phyloP scores from a whole-genome alignment of 225 moss, liverwort and hornwort species.

The Physcomitrellopsis africana region DNA sequence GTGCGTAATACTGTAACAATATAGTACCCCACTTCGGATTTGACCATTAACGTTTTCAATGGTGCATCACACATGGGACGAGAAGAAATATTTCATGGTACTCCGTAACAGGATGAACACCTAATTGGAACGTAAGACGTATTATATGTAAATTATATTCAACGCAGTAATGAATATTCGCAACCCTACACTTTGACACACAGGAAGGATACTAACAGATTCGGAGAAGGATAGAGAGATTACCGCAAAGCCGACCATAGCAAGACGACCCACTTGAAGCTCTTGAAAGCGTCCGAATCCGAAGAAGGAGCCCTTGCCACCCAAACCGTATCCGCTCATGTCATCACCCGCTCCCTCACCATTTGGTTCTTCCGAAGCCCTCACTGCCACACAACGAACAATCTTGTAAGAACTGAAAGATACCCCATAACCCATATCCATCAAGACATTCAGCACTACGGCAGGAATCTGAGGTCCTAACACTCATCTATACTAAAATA shows the following conservation, averaged over 20 bases:
- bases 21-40: neutral
- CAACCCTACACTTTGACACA: neutral
- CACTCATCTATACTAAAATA: no score
- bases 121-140: neutral
- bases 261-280: constrained; percentile 73
- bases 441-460: neutral
- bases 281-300: constrained; percentile 69
- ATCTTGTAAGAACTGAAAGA: neutral
- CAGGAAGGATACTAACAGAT: neutral
- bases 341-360: constrained; percentile 34
- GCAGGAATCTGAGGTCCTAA: no score
- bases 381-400: constrained; percentile 39
- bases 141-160: neutral
- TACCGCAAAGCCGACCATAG: constrained; percentile 72
- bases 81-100: neutral
- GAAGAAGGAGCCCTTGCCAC: constrained; percentile 63
- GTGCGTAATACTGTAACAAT: neutral
- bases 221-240: neutral
- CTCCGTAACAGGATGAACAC: neutral
- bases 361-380: constrained; percentile 40
- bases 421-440: neutral
- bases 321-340: constrained; percentile 48
- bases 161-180: neutral
- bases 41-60: neutral
- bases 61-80: neutral